These are phyloP conservation scores for Colletotrichum cereale DNA, from an alignment of 2,329 filamentous ascomycete genomes.

Conservation along the genomic window DNA sequence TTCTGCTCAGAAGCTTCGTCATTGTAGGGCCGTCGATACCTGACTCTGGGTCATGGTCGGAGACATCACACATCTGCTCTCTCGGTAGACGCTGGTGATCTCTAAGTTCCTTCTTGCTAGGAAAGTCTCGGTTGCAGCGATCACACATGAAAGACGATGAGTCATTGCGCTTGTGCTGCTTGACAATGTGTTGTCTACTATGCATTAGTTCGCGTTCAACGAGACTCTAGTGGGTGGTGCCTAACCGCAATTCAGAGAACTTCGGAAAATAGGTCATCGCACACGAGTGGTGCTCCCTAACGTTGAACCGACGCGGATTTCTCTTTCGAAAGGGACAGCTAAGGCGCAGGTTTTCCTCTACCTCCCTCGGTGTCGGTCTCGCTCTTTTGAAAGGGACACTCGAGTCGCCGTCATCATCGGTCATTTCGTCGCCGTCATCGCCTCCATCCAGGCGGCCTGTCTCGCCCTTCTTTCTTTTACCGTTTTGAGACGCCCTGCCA, in stretches of 20 bases:
- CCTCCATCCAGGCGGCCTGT: constrained; percentile 42
- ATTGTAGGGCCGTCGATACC: constrained; percentile 56
- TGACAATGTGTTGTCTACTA: constrained; percentile 56
- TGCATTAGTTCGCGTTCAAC: background rate
- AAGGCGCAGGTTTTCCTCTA: constrained; percentile 53
- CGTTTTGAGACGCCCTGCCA: constrained; percentile 37
- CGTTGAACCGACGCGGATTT: constrained; percentile 59
- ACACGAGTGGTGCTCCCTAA: constrained; percentile 59
- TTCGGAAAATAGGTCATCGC: constrained; percentile 59
- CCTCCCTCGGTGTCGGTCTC: constrained; percentile 49
- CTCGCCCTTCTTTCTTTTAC: constrained; percentile 53
- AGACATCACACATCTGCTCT: constrained; percentile 57
- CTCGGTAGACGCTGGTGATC: constrained; percentile 56
- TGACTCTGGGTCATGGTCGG: constrained; percentile 55
- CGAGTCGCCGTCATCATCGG: constrained; percentile 49
- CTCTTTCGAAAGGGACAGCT: constrained; percentile 60
- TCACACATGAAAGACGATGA: constrained; percentile 57
- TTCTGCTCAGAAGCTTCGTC: constrained; percentile 55
- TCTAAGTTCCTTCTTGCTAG: constrained; percentile 53
- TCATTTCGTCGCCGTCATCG: constrained; percentile 51
- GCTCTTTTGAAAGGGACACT: constrained; percentile 48
- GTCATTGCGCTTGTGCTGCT: constrained; percentile 57
- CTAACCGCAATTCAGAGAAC: constrained; percentile 55
- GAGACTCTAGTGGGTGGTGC: background rate
- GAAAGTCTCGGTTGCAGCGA: constrained; percentile 55